Percentiles rank a stretch among this genome's conserved stretches.
phyloP scores from a whole-genome alignment of 192 early-diverging fungal genomes.

The Coemansia sp. region DNA sequence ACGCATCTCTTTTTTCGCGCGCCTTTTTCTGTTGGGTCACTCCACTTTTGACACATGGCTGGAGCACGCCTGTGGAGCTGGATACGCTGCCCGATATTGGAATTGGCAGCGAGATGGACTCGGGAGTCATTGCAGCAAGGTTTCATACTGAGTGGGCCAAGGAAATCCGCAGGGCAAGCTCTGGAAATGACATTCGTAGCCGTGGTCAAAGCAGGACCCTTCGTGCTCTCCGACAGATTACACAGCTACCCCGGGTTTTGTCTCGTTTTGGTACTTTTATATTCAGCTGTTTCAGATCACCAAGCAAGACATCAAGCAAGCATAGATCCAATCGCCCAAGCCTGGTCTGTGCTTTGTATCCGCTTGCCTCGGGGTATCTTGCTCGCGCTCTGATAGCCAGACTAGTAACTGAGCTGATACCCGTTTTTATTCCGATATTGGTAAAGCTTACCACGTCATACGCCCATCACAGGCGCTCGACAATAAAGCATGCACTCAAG shows the following conservation, averaged over 20 bases:
- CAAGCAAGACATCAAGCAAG: neutral
- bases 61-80: conserved; percentile 27
- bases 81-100: conserved; percentile 40
- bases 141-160: conserved; percentile 33
- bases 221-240: neutral
- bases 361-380: conserved; percentile 26
- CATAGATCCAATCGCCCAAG: neutral
- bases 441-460: conserved; percentile 40
- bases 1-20: conserved; percentile 39
- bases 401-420: conserved; percentile 38
- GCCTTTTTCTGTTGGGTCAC: conserved; percentile 48
- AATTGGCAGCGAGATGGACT: conserved; percentile 32
- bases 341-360: conserved; percentile 19
- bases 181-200: neutral
- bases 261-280: too few relatives aligned
- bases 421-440: conserved; percentile 44
- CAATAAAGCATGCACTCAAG: conserved; percentile 16
- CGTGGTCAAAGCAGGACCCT: conserved; percentile 2
- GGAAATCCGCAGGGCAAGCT: conserved; percentile 18
- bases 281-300: neutral
- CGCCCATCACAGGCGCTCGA: conserved; percentile 43
- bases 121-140: conserved; percentile 19
- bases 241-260: neutral
- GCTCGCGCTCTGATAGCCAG: conserved; percentile 29
- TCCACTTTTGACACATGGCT: conserved; percentile 39